Conservation (phyloP, 768 basidiomycete species). For the Megacollybia marginata region DNA sequence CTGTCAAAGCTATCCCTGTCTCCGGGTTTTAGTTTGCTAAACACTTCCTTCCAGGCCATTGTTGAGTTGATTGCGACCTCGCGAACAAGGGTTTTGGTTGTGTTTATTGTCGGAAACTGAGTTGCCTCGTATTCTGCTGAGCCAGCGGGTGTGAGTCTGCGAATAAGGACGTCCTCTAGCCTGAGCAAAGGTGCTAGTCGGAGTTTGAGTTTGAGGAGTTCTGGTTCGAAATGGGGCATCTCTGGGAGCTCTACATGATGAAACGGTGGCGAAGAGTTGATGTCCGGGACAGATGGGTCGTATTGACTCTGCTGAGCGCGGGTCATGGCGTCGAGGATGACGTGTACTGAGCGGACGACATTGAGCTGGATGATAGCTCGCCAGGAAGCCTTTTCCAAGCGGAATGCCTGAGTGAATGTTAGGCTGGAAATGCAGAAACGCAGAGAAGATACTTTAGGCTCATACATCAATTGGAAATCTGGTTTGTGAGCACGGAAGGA, state of each 20-base stretch:
- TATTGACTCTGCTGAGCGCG: conserved; percentile 16
- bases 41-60: conserved; percentile 41
- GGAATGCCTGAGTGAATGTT: conserved; percentile 36
- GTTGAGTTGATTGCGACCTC: conserved; percentile 51
- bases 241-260: conserved; percentile 9
- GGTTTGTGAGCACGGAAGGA: conserved; percentile 1
- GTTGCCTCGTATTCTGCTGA: conserved; percentile 25
- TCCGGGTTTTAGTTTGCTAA: conserved; percentile 26
- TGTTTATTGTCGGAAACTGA: conserved; percentile 14
- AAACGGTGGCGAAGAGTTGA: conserved; percentile 6
- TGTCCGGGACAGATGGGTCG: background rate
- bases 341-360: conserved; percentile 58
- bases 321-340: conserved; percentile 51
- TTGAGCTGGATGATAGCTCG: conserved; percentile 64
- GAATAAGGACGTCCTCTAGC: conserved; percentile 54
- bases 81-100: conserved; percentile 21
- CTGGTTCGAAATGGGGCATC: conserved; percentile 29
- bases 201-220: conserved; percentile 45
- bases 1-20: conserved; percentile 20
- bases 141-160: conserved; percentile 43
- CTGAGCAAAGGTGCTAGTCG: conserved; percentile 56
- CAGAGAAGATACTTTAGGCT: conserved; percentile 36
- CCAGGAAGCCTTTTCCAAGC: conserved; percentile 57
- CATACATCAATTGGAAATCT: conserved; percentile 63
- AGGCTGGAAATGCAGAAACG: conserved; percentile 2